Evolutionary conservation across 352 stramenopile genomes (phyloP).

Genomic region (Phytophthora tentaculata): DNA sequence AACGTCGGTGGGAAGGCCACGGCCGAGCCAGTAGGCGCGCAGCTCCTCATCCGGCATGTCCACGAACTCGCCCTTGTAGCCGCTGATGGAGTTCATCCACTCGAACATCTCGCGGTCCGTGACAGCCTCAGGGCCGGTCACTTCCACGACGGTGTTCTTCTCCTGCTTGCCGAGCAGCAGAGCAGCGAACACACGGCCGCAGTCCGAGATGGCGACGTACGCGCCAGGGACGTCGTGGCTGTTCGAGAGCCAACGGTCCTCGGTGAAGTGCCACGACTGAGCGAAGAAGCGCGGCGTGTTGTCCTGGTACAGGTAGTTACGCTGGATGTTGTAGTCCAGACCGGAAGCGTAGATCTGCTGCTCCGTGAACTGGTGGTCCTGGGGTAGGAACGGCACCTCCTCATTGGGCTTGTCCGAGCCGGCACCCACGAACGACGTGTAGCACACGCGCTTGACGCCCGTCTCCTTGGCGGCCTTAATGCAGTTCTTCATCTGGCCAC

Average conservation of each 20-base stretch:
- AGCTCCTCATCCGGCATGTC: constrained; percentile 41
- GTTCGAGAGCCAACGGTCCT: constrained; percentile 40
- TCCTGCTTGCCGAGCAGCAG: constrained; percentile 30
- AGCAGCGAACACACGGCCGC: constrained; percentile 30
- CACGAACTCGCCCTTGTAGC: constrained; percentile 36
- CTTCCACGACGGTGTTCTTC: constrained; percentile 28
- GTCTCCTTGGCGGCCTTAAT: constrained; percentile 25
- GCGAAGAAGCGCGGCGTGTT: constrained; percentile 33
- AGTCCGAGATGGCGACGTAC: constrained; percentile 37
- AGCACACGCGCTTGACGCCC: constrained; percentile 38
- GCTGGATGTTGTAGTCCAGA: constrained; percentile 43
- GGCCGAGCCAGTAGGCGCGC: constrained; percentile 19
- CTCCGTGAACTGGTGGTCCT: constrained; percentile 38
- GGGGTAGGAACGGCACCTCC: constrained; percentile 38
- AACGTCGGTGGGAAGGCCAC: constrained; percentile 20
- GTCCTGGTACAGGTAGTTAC: constrained; percentile 44
- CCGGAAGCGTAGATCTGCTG: constrained; percentile 28
- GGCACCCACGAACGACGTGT: constrained; percentile 39
- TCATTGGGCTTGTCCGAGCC: constrained; percentile 25
- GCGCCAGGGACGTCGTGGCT: constrained; percentile 29
- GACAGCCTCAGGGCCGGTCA: constrained; percentile 29
- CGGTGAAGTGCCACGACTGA: constrained; percentile 41
- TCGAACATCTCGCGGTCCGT: constrained; percentile 27
- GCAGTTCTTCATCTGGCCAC: constrained; percentile 28
- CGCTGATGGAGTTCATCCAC: constrained; percentile 30